Percentiles rank a stretch among this genome's conserved stretches.
phyloP scores from a whole-genome alignment of 2,329 filamentous ascomycete genomes.

The Beauveria rudraprayagi region DNA sequence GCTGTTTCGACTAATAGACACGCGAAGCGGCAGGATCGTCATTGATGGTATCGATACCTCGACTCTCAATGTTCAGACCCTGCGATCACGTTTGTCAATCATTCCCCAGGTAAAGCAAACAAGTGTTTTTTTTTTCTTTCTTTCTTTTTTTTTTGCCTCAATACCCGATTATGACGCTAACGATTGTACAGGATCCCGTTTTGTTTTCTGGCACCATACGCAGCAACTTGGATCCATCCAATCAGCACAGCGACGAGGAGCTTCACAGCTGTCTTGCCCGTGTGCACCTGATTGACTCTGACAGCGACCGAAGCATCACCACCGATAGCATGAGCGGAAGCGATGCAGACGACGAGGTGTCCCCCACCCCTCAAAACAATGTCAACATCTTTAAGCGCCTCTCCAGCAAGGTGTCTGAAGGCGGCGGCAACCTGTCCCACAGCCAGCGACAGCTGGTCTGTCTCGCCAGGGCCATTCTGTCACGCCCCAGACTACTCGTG shows the following conservation, averaged over 20 bases:
- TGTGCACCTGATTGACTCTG: conserved; percentile 47
- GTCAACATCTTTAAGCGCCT: conserved; percentile 49
- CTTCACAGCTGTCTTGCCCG: conserved; percentile 43
- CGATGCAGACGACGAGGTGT: conserved; percentile 29
- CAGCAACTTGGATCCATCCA: conserved; percentile 62
- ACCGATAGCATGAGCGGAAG: conserved; percentile 23
- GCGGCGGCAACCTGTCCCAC: conserved; percentile 40
- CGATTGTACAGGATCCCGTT: conserved; percentile 52
- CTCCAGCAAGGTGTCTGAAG: conserved; percentile 49
- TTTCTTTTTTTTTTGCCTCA: too few species aligned
- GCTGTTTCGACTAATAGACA: conserved; percentile 69
- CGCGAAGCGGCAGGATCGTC: conserved; percentile 52
- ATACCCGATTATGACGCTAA: conserved; percentile 23
- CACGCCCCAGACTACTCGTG: conserved; percentile 57
- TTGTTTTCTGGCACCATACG: conserved; percentile 73
- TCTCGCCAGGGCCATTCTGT: conserved; percentile 54
- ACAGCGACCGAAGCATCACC: conserved; percentile 17
- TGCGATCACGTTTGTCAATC: conserved; percentile 68
- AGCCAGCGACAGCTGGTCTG: conserved; percentile 46
- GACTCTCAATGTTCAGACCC: conserved; percentile 58
- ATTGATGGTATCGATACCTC: conserved; percentile 72
- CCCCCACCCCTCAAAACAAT: conserved; percentile 18
- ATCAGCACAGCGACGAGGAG: conserved; percentile 48
- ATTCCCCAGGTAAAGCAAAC: conserved; percentile 48
- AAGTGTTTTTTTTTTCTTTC: too few species aligned